Percentiles rank a stretch among this genome's conserved stretches.
phyloP scores from a whole-genome alignment of 805 yeast species.

The Priceomyces haplophilus region DNA sequence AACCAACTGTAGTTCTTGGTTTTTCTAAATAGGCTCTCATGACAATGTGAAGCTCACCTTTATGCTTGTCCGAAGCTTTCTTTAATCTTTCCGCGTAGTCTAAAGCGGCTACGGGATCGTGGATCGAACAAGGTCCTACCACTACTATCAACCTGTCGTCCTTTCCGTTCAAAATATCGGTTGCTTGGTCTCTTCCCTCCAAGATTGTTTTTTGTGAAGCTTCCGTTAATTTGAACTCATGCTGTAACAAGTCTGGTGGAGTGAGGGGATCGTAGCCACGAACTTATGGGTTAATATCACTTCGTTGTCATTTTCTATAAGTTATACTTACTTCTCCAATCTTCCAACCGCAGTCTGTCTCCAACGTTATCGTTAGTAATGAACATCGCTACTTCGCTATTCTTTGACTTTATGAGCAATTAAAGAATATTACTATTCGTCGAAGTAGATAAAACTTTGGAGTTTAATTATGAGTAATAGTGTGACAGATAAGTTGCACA shows the following conservation, averaged over 20 bases:
- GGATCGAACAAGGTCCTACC: conserved; percentile 96
- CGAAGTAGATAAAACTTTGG: too few species aligned
- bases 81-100: conserved; percentile 76
- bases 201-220: conserved; percentile 61
- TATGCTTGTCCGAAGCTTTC: conserved; percentile 55
- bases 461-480: too few species aligned
- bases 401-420: too few species aligned
- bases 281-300: conserved; percentile 20
- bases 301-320: neutral
- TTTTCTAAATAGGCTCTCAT: conserved; percentile 98
- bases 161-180: conserved; percentile 68
- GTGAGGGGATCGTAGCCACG: conserved; percentile 91
- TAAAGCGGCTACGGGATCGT: conserved; percentile 87
- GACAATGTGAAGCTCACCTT: conserved; percentile 75
- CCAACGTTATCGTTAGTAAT: conserved; percentile 81
- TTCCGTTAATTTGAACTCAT: conserved; percentile 70
- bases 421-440: too few species aligned
- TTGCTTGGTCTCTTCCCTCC: conserved; percentile 72
- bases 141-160: conserved; percentile 88
- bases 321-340: conserved; percentile 46
- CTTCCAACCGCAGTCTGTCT: conserved; percentile 66
- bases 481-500: too few species aligned
- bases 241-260: conserved; percentile 91
- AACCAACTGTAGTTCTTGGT: conserved; percentile 98
- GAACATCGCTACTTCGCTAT: conserved; percentile 54